Percentiles rank a stretch among this genome's conserved stretches.
These are phyloP conservation scores for Acrocalymma vagum DNA, from an alignment of 2,329 filamentous ascomycete species.

Conservation along the genomic window DNA sequence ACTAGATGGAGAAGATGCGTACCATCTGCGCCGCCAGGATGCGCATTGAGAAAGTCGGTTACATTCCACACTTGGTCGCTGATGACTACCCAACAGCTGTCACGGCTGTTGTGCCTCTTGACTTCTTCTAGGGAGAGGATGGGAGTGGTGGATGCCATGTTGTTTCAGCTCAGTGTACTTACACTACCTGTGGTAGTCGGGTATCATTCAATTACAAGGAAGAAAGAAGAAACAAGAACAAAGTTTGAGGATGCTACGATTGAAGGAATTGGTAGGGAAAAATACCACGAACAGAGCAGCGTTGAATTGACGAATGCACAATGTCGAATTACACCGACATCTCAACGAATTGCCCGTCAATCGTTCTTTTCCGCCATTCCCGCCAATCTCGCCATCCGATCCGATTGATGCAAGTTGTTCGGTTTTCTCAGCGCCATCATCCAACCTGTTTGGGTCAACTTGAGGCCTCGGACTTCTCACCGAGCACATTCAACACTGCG, in stretches of 20 bases:
- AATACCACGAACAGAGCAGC: constrained; percentile 15
- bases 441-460: no score
- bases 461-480: no score
- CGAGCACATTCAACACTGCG: no score
- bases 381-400: constrained; percentile 67
- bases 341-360: not conserved
- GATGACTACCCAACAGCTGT: constrained; percentile 68
- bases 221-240: no score
- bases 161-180: constrained; percentile 15
- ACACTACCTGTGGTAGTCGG: no score
- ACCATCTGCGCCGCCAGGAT: constrained; percentile 61
- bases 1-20: not conserved
- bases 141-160: constrained; percentile 4
- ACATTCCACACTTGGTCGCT: constrained; percentile 72
- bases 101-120: constrained; percentile 16
- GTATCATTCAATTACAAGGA: no score
- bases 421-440: constrained; percentile 66
- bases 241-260: no score
- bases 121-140: constrained; percentile 21
- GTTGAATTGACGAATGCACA: constrained; percentile 3
- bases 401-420: constrained; percentile 69
- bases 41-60: constrained; percentile 66
- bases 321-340: constrained; percentile 1
- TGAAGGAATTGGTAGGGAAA: constrained; percentile 11
- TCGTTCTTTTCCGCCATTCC: not conserved